Conservation (phyloP, 1,284 basidiomycete genomes). For the Coniferiporia weirii region DNA sequence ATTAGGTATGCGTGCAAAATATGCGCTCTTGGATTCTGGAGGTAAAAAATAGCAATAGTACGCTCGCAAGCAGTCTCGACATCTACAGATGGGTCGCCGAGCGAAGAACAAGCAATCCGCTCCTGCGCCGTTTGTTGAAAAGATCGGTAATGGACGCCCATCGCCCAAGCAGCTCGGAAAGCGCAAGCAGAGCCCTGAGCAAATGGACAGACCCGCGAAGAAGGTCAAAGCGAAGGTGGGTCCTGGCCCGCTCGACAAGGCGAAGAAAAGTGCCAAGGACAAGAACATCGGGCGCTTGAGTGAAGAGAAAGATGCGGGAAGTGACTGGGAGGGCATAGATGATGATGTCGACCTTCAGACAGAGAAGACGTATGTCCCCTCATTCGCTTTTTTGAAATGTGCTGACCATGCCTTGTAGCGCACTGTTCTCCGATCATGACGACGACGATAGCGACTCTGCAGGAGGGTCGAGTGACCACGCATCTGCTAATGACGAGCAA, state of each 20-base stretch:
- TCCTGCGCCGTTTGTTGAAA: conserved; percentile 56
- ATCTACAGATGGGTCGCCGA: conserved; percentile 72
- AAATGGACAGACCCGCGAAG: conserved; percentile 46
- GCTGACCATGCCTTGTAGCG: conserved; percentile 29
- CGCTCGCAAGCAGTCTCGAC: neutral
- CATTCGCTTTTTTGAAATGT: conserved; percentile 7
- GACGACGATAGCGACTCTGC: conserved; percentile 40
- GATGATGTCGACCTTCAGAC: conserved; percentile 35
- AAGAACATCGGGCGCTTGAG: conserved; percentile 27
- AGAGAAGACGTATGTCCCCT: conserved; percentile 39
- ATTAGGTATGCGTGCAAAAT: neutral
- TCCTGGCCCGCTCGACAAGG: conserved; percentile 25
- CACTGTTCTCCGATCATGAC: conserved; percentile 47
- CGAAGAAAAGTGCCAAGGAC: conserved; percentile 20
- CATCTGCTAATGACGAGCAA: conserved; percentile 37
- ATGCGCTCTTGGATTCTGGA: neutral
- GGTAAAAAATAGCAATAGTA: neutral
- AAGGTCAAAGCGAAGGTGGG: conserved; percentile 35
- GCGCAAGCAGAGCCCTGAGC: conserved; percentile 51
- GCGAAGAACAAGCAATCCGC: conserved; percentile 87
- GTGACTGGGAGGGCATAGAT: conserved; percentile 64
- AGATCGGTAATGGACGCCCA: conserved; percentile 27
- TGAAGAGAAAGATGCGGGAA: conserved; percentile 30
- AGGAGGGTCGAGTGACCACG: conserved; percentile 41
- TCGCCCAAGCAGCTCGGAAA: conserved; percentile 62